Percentiles rank a stretch among this genome's conserved stretches.
These are phyloP conservation scores for Neurospora sp. DNA, from an alignment of 2,329 filamentous ascomycete species.

Conservation along the genomic window DNA sequence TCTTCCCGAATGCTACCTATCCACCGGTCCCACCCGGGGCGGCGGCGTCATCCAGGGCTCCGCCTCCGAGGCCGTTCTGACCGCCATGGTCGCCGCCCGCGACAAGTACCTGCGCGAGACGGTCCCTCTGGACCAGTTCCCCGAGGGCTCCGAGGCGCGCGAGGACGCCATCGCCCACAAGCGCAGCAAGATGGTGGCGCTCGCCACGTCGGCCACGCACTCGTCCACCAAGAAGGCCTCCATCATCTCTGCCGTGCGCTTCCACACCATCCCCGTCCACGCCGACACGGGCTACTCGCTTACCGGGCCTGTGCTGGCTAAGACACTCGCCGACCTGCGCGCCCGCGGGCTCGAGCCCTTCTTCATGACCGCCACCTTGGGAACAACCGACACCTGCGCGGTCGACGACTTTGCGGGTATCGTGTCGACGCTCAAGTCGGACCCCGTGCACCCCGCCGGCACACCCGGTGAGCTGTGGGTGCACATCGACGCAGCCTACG, in stretches of 20 bases:
- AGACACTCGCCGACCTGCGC: slow-evolving; percentile 54
- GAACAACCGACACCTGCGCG: slow-evolving; percentile 81
- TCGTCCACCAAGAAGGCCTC: slow-evolving; percentile 82
- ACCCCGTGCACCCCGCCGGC: slow-evolving; percentile 16
- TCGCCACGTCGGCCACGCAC: slow-evolving; percentile 72
- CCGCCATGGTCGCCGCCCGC: slow-evolving; percentile 75
- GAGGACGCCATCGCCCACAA: slow-evolving; percentile 61
- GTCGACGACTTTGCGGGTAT: slow-evolving; percentile 72
- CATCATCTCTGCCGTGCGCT: slow-evolving; percentile 76
- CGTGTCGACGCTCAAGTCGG: slow-evolving; percentile 33
- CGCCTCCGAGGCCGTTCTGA: slow-evolving; percentile 79
- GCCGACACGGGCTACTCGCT: slow-evolving; percentile 59
- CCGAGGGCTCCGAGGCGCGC: slow-evolving; percentile 43
- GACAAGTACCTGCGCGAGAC: slow-evolving; percentile 64
- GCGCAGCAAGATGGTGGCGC: slow-evolving; percentile 63
- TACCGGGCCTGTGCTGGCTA: slow-evolving; percentile 51
- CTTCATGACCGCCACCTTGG: slow-evolving; percentile 73
- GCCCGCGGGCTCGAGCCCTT: slow-evolving; percentile 70
- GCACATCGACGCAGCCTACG: slow-evolving; percentile 89
- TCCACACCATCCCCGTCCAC: slow-evolving; percentile 54
- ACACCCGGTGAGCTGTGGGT: slow-evolving; percentile 61
- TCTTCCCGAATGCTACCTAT: slow-evolving; percentile 65
- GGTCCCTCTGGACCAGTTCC: slow-evolving; percentile 37
- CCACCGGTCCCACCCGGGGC: slow-evolving; percentile 57
- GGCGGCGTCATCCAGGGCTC: slow-evolving; percentile 93